Conservation (phyloP, 805 yeast species). For the Pachysolen tannophilus region DNA sequence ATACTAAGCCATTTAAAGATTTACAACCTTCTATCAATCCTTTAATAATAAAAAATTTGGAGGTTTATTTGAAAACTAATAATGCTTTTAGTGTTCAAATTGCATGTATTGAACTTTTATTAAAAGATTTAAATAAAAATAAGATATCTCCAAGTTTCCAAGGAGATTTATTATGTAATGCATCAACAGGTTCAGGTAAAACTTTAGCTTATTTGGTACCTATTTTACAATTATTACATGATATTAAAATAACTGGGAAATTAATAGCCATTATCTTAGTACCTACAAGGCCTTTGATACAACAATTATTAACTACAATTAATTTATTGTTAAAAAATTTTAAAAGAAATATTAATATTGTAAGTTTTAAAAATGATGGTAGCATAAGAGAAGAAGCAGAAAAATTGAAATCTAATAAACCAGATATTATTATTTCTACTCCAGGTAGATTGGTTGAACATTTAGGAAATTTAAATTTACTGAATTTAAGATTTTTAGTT, state of each 20-base stretch:
- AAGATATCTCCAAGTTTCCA: conserved; percentile 40
- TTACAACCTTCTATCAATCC: conserved; percentile 35
- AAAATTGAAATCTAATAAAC: conserved; percentile 37
- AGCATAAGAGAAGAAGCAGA: conserved; percentile 54
- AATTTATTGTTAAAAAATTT: conserved; percentile 58
- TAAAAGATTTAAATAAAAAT: conserved; percentile 33
- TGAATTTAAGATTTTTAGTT: conserved; percentile 51
- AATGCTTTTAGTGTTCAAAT: conserved; percentile 75
- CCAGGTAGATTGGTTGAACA: conserved; percentile 86
- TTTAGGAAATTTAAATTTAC: conserved; percentile 37
- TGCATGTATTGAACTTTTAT: conserved; percentile 48
- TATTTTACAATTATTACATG: conserved; percentile 56
- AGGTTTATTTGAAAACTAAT: conserved; percentile 30
- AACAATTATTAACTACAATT: conserved; percentile 70
- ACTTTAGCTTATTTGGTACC: conserved; percentile 87
- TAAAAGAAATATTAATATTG: conserved; percentile 49
- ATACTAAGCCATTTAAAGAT: conserved; percentile 37
- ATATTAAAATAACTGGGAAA: conserved; percentile 55
- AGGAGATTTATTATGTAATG: conserved; percentile 83
- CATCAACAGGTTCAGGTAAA: conserved; percentile 95
- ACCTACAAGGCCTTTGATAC: conserved; percentile 84
- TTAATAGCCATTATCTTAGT: conserved; percentile 72
- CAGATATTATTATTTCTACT: conserved; percentile 64
- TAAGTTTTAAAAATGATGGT: conserved; percentile 48
- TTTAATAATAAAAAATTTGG: conserved; percentile 37